Evolutionary conservation across 345 rosid species (phyloP).

Genomic region (Trapa incisa): DNA sequence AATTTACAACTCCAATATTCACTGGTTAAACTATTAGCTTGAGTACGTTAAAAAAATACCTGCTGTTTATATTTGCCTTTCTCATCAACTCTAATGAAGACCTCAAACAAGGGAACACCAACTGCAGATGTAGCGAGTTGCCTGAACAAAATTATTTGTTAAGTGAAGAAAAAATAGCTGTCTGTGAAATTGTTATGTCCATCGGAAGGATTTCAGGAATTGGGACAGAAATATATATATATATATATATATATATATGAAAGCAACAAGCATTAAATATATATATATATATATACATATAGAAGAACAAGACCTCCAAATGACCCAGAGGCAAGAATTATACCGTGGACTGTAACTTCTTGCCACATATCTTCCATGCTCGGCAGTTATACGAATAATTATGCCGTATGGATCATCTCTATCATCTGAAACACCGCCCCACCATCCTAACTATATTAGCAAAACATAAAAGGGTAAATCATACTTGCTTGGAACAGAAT

Average conservation of each 20-base stretch:
- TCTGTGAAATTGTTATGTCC: not conserved
- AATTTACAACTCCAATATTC: not conserved
- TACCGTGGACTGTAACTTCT: slow-evolving; percentile 82
- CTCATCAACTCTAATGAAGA: slow-evolving; percentile 51
- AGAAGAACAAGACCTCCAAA: not conserved
- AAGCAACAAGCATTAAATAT: not conserved
- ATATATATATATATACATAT: not conserved
- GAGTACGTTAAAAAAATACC: slow-evolving; percentile 28
- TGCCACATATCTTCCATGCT: slow-evolving; percentile 91
- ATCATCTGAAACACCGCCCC: slow-evolving; percentile 83
- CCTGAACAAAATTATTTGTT: slow-evolving; percentile 31
- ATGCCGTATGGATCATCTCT: slow-evolving; percentile 70
- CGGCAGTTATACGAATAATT: slow-evolving; percentile 76
- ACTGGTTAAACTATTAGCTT: not conserved
- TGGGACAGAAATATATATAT: not conserved
- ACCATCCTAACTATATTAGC: slow-evolving; percentile 80
- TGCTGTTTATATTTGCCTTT: slow-evolving; percentile 72
- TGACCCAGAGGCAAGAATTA: slow-evolving; percentile 1
- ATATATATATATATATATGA: not conserved
- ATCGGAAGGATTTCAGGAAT: not conserved
- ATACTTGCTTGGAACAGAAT: not conserved
- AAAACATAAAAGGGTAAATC: not conserved
- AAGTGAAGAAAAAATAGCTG: not conserved
- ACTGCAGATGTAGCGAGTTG: slow-evolving; percentile 61
- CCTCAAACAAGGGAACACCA: slow-evolving; percentile 77